These are phyloP conservation scores for Hortiboletus flavorubellus DNA, from an alignment of 768 basidiomycete genomes.

Conservation along the genomic window DNA sequence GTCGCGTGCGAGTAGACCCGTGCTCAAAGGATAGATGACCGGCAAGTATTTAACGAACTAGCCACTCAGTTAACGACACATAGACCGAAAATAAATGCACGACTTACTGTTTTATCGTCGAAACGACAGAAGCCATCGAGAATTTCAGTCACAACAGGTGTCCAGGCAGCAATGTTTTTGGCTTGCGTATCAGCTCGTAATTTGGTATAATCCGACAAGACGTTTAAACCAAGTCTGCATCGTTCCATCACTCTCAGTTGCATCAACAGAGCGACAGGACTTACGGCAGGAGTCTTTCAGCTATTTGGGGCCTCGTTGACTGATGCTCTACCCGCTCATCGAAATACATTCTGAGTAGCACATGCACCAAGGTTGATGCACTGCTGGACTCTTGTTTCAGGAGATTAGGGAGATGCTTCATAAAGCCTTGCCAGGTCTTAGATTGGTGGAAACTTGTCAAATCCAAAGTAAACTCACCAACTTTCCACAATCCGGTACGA, in stretches of 20 bases:
- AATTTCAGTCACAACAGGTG: constrained; percentile 96
- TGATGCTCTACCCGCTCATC: constrained; percentile 88
- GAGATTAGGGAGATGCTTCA: constrained; percentile 98
- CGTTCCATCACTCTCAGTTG: constrained; percentile 2
- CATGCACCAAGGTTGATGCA: constrained; percentile 90
- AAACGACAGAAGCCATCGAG: constrained; percentile 86
- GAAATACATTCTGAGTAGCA: constrained; percentile 90
- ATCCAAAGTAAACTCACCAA: constrained; percentile 60
- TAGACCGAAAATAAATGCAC: background rate
- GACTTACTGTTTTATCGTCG: constrained; percentile 85
- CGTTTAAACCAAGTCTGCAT: constrained; percentile 76
- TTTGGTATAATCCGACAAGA: constrained; percentile 88
- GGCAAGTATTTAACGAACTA: constrained; percentile 89
- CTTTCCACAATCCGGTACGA: constrained; percentile 98
- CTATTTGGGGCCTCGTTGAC: constrained; percentile 75
- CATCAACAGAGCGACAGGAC: constrained; percentile 17
- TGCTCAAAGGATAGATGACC: constrained; percentile 86
- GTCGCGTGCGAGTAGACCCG: constrained; percentile 81
- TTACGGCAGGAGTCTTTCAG: constrained; percentile 67
- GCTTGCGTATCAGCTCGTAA: constrained; percentile 87
- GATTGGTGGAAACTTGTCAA: background rate
- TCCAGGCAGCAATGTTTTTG: constrained; percentile 97
- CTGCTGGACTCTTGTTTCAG: constrained; percentile 98
- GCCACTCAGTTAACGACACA: constrained; percentile 3
- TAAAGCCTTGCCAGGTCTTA: constrained; percentile 69